Evolutionary conservation across 306 rosid genomes (phyloP).

Genomic region (Chamaecrista fasciculata): DNA sequence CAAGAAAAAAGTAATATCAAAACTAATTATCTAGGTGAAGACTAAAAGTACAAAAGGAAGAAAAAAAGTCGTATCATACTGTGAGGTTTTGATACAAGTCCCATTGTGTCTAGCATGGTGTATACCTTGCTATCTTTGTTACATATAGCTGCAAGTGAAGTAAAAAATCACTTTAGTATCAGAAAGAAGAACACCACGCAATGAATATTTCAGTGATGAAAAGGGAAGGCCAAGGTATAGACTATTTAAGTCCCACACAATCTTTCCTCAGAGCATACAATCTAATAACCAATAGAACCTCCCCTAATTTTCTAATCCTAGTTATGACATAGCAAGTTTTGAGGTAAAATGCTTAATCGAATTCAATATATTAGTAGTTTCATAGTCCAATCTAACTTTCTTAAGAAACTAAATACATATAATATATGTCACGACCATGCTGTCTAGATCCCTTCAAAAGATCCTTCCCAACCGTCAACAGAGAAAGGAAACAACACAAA

Average conservation of each 20-base stretch:
- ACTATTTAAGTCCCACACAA: constrained; percentile 13
- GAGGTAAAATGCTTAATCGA: constrained; percentile 17
- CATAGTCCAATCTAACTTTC: neutral
- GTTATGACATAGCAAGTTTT: constrained; percentile 1
- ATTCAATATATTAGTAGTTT: constrained; percentile 11
- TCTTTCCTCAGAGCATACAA: constrained; percentile 20
- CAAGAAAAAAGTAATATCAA: constrained; percentile 31
- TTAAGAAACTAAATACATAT: constrained; percentile 7
- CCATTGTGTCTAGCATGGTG: constrained; percentile 65
- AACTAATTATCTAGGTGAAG: constrained; percentile 24
- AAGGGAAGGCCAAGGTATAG: neutral
- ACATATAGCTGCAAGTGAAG: constrained; percentile 74
- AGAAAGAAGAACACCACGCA: constrained; percentile 13
- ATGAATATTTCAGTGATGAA: constrained; percentile 8
- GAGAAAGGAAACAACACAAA: neutral
- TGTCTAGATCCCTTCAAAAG: constrained; percentile 7
- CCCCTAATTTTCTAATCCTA: constrained; percentile 19
- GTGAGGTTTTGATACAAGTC: constrained; percentile 64
- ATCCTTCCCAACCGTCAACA: constrained; percentile 17
- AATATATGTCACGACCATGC: constrained; percentile 4
- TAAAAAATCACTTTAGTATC: constrained; percentile 27
- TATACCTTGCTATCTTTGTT: constrained; percentile 85
- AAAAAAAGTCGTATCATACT: constrained; percentile 54
- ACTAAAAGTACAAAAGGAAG: constrained; percentile 19
- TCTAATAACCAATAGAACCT: constrained; percentile 23